Conservation (phyloP, 2,329 filamentous ascomycete genomes). For the Ceratocystis huliohia region DNA sequence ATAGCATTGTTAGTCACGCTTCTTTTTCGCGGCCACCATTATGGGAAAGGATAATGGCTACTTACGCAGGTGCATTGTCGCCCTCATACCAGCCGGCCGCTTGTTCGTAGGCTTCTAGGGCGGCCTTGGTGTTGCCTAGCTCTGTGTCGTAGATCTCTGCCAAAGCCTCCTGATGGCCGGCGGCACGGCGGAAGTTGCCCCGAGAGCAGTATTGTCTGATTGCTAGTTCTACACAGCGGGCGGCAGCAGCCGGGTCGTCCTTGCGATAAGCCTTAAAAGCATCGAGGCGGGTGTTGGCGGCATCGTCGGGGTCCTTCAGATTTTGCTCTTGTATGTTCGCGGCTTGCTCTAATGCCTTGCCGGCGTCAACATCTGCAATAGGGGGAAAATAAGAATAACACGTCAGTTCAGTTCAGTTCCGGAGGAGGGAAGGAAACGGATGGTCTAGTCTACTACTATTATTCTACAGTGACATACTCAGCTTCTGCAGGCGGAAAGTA, state of each 20-base stretch:
- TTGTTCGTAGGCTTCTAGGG: conserved; percentile 70
- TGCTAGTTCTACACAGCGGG: conserved; percentile 62
- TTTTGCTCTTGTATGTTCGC: conserved; percentile 68
- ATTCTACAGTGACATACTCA: conserved; percentile 43
- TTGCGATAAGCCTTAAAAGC: conserved; percentile 93
- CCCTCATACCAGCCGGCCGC: conserved; percentile 83
- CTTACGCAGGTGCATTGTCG: conserved; percentile 71
- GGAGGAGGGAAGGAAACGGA: background rate
- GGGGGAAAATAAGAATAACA: background rate
- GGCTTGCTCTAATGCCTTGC: conserved; percentile 72
- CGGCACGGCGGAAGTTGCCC: conserved; percentile 83
- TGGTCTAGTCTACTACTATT: conserved; percentile 6
- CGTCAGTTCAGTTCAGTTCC: background rate
- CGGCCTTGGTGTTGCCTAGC: conserved; percentile 62
- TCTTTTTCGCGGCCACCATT: background rate
- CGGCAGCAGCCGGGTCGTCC: conserved; percentile 69
- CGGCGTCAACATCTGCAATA: conserved; percentile 63
- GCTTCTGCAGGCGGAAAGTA: conserved; percentile 77
- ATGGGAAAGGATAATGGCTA: conserved; percentile 22
- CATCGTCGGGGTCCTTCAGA: conserved; percentile 84
- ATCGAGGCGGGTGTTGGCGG: conserved; percentile 75
- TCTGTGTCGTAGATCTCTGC: conserved; percentile 79
- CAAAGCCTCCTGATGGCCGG: conserved; percentile 78
- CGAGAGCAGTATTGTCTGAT: conserved; percentile 78
- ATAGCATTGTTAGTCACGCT: background rate